Evolutionary conservation across 2,329 filamentous ascomycete species (phyloP).

Genomic region (Fusarium sp.): DNA sequence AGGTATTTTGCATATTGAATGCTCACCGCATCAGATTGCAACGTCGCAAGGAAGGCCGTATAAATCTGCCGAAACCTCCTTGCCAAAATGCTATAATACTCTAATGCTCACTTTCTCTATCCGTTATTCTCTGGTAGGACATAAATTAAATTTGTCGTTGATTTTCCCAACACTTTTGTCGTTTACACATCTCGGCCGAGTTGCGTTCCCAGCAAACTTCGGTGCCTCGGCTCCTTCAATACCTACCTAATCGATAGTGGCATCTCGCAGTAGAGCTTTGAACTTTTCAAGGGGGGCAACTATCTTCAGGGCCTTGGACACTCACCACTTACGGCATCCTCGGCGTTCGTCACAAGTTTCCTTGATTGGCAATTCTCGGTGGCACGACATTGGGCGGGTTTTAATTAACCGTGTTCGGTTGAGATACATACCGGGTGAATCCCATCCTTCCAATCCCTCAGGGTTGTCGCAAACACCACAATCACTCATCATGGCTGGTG

Average conservation of each 20-base stretch:
- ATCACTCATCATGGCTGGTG: constrained; percentile 45
- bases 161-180: constrained; percentile 10
- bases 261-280: constrained; percentile 9
- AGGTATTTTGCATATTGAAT: background rate
- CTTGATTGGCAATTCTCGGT: background rate
- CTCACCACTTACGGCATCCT: background rate
- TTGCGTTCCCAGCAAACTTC: constrained; percentile 23
- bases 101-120: background rate
- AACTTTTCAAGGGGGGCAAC: background rate
- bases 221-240: constrained; percentile 34
- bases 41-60: background rate
- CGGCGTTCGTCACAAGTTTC: background rate
- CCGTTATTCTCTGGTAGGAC: background rate
- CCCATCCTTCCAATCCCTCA: background rate
- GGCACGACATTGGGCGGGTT: background rate
- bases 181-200: constrained; percentile 1
- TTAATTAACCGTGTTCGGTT: background rate
- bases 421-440: constrained; percentile 4
- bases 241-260: constrained; percentile 2
- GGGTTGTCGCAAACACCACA: constrained; percentile 10
- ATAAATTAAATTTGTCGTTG: background rate
- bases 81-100: too few relatives aligned
- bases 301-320: background rate
- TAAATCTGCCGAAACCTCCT: background rate
- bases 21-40: background rate